These are phyloP conservation scores for Tylopilus sp. DNA, from an alignment of 1,284 basidiomycete species.

Conservation along the genomic window DNA sequence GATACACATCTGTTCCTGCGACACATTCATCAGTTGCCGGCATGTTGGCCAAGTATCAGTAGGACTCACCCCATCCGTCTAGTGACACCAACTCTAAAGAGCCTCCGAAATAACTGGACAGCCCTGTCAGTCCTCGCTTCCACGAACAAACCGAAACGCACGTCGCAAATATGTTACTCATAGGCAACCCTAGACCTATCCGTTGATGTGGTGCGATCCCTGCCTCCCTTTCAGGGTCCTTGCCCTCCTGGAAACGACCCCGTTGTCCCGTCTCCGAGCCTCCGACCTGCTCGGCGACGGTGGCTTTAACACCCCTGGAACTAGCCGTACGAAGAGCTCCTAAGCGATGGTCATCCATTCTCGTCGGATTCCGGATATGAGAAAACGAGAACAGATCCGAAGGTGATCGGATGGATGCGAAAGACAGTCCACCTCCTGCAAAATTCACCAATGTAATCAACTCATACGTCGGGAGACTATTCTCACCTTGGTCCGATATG, in stretches of 20 bases:
- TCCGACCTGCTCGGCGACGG: slow-evolving; percentile 70
- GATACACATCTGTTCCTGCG: slow-evolving; percentile 75
- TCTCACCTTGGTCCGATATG: slow-evolving; percentile 79
- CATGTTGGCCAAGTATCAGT: background rate
- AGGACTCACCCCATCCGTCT: slow-evolving; percentile 72
- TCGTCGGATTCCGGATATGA: slow-evolving; percentile 67
- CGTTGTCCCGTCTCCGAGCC: slow-evolving; percentile 6
- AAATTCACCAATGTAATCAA: background rate
- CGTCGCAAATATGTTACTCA: slow-evolving; percentile 84
- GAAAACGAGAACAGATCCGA: slow-evolving; percentile 82
- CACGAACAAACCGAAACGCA: slow-evolving; percentile 34
- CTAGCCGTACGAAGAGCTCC: slow-evolving; percentile 67
- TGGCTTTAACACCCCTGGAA: slow-evolving; percentile 66
- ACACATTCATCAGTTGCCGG: background rate
- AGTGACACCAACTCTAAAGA: slow-evolving; percentile 77
- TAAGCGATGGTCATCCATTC: slow-evolving; percentile 64
- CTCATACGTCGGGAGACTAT: background rate
- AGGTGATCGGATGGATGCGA: slow-evolving; percentile 52
- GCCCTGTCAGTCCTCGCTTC: slow-evolving; percentile 5
- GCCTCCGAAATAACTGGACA: slow-evolving; percentile 71
- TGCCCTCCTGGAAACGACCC: slow-evolving; percentile 17
- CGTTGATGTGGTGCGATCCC: slow-evolving; percentile 53
- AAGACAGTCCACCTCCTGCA: slow-evolving; percentile 66
- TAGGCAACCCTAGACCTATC: slow-evolving; percentile 78
- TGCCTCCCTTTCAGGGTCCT: slow-evolving; percentile 43